Evolutionary conservation across 2,329 filamentous ascomycete genomes (phyloP), one percentile per base, ranked within the genome.

Genomic region (Didymella pomorum): DNA sequence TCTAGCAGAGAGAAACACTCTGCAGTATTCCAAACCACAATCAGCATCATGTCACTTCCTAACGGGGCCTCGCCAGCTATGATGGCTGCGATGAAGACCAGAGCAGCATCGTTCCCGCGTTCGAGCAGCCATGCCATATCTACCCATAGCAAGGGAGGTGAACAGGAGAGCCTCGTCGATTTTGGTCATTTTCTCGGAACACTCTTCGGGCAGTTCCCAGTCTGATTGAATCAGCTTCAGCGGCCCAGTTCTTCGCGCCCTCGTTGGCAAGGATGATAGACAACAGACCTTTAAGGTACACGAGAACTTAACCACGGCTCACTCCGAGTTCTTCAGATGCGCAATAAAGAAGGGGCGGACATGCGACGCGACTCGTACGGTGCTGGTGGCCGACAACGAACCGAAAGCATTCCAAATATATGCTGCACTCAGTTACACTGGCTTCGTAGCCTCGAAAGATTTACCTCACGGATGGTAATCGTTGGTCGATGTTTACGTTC

Each of bases 401-500:
- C 29, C 50, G 9, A 12, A 25, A 29, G 37, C 42, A 12, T 53
- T 53, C 31, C 50, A 25, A 12, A 14, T 41, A 23, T 53, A 46
- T n/a, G 23, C 31, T 6, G 42, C 10, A 12, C 14, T 53, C 29
- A 53, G 31, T 8, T 53, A 53, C 28, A 46, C 42, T 6, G 42
- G 50, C n/a, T 46, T 25, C 5, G 23, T 53, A 11, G 23, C 50
- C 20, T 39, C 33, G 0, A 29, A 28, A n/a, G 33, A n/a, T 5
- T 21, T 46, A 25, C 50, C 42, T 3, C 3, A 21, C 8, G 50
- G 39, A 23, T 53, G 50, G 50, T 42, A 39, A 5, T 21, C 42
- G 11, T 33, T 51, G n/a, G 18, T 45, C 18, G 18, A 51, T 10
- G 21, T 56, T n/a, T 56, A 56, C 31, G 16, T 56, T 11, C 6